Evolutionary conservation across 2,329 filamentous ascomycete species (phyloP).

Genomic region (Microdochium paspali): DNA sequence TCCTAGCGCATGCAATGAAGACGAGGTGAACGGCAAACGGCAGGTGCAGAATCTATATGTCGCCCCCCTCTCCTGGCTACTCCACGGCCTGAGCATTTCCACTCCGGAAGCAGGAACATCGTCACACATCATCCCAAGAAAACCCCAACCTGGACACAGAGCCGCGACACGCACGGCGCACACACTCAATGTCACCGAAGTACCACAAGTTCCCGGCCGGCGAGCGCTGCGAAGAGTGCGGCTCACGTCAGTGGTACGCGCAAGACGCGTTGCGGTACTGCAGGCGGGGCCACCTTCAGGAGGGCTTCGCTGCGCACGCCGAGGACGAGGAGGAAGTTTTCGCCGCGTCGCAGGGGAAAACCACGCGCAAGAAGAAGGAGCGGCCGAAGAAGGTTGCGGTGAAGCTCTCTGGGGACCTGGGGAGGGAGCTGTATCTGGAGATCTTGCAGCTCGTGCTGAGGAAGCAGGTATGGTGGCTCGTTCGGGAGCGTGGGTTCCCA

Average conservation of each 20-base stretch:
- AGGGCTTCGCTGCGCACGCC: slow-evolving; percentile 50
- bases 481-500: slow-evolving; percentile 56
- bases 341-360: slow-evolving; percentile 48
- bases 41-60: too few relatives aligned
- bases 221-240: slow-evolving; percentile 55
- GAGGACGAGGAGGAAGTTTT: slow-evolving; percentile 57
- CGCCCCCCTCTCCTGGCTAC: too few relatives aligned
- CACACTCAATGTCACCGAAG: slow-evolving; percentile 32
- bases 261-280: slow-evolving; percentile 74
- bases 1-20: too few relatives aligned
- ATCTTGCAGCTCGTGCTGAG: slow-evolving; percentile 77
- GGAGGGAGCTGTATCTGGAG: slow-evolving; percentile 71
- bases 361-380: slow-evolving; percentile 48
- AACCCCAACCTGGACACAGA: too few relatives aligned
- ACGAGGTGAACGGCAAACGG: too few relatives aligned
- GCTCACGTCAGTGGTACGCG: slow-evolving; percentile 60
- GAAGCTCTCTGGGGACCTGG: slow-evolving; percentile 56
- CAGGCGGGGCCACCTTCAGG: slow-evolving; percentile 69
- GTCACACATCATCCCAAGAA: too few relatives aligned
- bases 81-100: too few relatives aligned
- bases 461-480: slow-evolving; percentile 68
- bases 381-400: slow-evolving; percentile 40
- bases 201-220: slow-evolving; percentile 41
- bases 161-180: too few relatives aligned
- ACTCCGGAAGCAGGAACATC: too few relatives aligned